Evolutionary conservation across 2,329 filamentous ascomycete species (phyloP).

Genomic region (Colletotrichum sp.): DNA sequence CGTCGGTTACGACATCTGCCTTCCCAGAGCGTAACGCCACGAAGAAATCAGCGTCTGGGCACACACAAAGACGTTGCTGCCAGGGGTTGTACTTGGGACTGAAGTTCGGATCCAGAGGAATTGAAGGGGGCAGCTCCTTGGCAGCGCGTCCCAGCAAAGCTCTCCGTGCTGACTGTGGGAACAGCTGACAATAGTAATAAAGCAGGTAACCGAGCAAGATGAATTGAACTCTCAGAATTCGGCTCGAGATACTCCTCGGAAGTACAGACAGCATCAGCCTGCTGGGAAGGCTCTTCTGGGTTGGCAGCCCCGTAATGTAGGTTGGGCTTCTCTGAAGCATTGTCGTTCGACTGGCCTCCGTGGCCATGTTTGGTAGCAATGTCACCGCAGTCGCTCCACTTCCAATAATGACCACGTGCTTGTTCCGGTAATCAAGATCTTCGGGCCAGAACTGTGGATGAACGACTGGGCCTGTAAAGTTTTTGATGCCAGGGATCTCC

Average conservation of each 20-base stretch:
- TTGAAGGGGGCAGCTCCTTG: slow-evolving; percentile 51
- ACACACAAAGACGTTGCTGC: slow-evolving; percentile 73
- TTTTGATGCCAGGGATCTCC: slow-evolving; percentile 46
- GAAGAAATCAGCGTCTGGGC: slow-evolving; percentile 51
- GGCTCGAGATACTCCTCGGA: slow-evolving; percentile 46
- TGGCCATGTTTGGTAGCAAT: slow-evolving; percentile 64
- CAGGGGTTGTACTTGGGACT: slow-evolving; percentile 61
- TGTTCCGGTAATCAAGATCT: slow-evolving; percentile 67
- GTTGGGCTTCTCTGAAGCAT: slow-evolving; percentile 74
- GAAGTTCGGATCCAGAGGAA: slow-evolving; percentile 60
- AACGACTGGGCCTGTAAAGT: slow-evolving; percentile 50
- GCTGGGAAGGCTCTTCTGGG: slow-evolving; percentile 39
- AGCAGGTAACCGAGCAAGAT: slow-evolving; percentile 38
- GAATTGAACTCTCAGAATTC: slow-evolving; percentile 53
- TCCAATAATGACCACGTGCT: slow-evolving; percentile 71
- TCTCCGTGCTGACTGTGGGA: background rate
- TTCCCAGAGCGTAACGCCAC: slow-evolving; percentile 41
- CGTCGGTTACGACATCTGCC: slow-evolving; percentile 47
- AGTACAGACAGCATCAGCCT: slow-evolving; percentile 43
- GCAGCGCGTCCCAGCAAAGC: slow-evolving; percentile 43
- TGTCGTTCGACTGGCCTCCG: slow-evolving; percentile 64
- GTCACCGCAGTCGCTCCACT: slow-evolving; percentile 73
- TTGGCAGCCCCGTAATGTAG: slow-evolving; percentile 61
- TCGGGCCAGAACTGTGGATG: slow-evolving; percentile 80
- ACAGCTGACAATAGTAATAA: slow-evolving; percentile 23